Evolutionary conservation across 371 early-diverging fungal species (phyloP).

Genomic region (Phascolomyces articulosus): DNA sequence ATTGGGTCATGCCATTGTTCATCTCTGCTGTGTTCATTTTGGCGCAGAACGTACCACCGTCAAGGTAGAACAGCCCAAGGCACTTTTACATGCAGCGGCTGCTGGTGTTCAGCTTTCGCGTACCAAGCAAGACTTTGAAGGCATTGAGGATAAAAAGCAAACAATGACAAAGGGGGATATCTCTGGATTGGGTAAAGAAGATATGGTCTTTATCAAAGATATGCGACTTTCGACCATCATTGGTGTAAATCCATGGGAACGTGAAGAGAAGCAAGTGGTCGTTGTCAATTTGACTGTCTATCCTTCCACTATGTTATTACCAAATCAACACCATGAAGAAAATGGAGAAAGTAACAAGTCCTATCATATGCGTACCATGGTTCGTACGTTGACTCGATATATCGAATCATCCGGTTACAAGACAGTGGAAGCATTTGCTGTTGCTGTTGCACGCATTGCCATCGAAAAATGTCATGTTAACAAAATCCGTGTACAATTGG

Average conservation of each 20-base stretch:
- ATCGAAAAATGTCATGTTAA: slow-evolving; percentile 82
- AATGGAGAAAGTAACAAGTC: slow-evolving; percentile 58
- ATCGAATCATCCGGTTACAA: slow-evolving; percentile 79
- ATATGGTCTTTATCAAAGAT: slow-evolving; percentile 79
- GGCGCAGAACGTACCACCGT: slow-evolving; percentile 70
- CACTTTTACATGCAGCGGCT: slow-evolving; percentile 87
- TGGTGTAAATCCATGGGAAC: slow-evolving; percentile 96
- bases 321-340: too few species aligned
- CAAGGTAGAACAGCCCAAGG: slow-evolving; percentile 85
- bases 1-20: slow-evolving; percentile 71
- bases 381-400: slow-evolving; percentile 71
- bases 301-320: slow-evolving; percentile 52
- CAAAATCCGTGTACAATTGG: slow-evolving; percentile 85
- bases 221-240: slow-evolving; percentile 85
- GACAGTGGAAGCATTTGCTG: slow-evolving; percentile 85
- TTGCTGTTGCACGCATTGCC: slow-evolving; percentile 71
- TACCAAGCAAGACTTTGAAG: slow-evolving; percentile 50
- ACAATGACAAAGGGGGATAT: slow-evolving; percentile 41
- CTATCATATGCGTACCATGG: slow-evolving; percentile 86
- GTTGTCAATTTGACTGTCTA: slow-evolving; percentile 79
- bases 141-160: background rate
- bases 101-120: slow-evolving; percentile 89
- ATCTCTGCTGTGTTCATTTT: slow-evolving; percentile 60
- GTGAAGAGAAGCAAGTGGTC: slow-evolving; percentile 92
- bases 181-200: slow-evolving; percentile 42